These are phyloP conservation scores for Corymbia maculata DNA, from an alignment of 345 rosid species.

Conservation along the genomic window DNA sequence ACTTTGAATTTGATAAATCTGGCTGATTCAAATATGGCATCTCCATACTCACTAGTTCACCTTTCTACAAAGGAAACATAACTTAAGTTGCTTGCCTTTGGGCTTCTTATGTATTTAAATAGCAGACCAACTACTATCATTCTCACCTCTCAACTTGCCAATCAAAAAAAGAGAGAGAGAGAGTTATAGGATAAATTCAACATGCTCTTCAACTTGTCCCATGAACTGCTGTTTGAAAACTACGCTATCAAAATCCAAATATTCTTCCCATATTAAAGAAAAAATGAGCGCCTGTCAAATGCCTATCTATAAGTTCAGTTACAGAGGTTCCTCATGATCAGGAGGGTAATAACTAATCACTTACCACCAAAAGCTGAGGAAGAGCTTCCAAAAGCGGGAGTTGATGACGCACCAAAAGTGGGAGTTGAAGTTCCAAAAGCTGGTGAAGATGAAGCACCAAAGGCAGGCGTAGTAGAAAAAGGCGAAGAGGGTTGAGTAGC, in stretches of 20 bases:
- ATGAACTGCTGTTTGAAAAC: neutral
- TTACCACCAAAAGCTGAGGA: slow-evolving; percentile 72
- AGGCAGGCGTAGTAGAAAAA: slow-evolving; percentile 50
- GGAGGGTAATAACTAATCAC: neutral
- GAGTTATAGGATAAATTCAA: neutral
- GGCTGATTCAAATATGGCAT: neutral
- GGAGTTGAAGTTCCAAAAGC: slow-evolving; percentile 58
- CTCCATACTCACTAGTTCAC: neutral
- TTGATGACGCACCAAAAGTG: slow-evolving; percentile 58
- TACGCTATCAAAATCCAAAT: neutral
- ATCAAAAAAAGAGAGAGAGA: neutral
- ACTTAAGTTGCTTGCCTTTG: neutral
- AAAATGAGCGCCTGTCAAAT: neutral
- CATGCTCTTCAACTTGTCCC: neutral
- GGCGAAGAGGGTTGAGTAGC: slow-evolving; percentile 57
- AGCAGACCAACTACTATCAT: neutral
- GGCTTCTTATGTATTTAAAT: neutral
- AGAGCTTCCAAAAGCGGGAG: slow-evolving; percentile 63
- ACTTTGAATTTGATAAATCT: neutral
- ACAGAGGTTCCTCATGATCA: neutral
- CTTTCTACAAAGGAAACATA: neutral
- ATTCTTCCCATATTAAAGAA: neutral
- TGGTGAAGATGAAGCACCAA: slow-evolving; percentile 73
- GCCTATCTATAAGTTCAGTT: neutral
- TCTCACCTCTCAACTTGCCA: neutral